These are phyloP conservation scores for Cytospora mali DNA, from an alignment of 2,329 filamentous ascomycete genomes.

Conservation along the genomic window DNA sequence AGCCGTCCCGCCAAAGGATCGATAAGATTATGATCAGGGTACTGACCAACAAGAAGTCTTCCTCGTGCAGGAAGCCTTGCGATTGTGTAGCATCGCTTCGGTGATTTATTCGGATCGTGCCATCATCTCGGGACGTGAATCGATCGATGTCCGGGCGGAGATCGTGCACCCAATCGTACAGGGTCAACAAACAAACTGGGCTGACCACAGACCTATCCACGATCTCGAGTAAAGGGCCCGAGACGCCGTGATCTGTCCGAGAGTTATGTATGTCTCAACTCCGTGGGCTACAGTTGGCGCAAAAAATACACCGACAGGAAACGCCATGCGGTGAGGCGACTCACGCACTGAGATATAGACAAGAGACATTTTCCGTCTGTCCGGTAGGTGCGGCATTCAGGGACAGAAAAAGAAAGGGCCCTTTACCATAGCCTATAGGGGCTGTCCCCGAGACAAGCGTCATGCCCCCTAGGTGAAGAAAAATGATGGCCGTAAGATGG, in stretches of 20 bases:
- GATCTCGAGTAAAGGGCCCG: slow-evolving; percentile 10
- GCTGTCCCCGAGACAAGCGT: neutral
- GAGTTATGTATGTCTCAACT: neutral
- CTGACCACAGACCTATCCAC: slow-evolving; percentile 2
- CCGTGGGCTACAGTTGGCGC: neutral
- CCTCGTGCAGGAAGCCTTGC: neutral
- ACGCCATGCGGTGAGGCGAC: neutral
- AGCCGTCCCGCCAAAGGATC: neutral
- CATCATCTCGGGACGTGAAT: neutral
- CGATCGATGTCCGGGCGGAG: neutral
- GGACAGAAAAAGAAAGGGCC: neutral
- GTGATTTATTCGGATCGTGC: neutral
- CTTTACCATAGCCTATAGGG: neutral
- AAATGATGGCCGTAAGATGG: neutral
- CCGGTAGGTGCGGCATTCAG: neutral
- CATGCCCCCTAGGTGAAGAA: neutral
- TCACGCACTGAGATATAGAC: neutral
- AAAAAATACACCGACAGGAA: neutral
- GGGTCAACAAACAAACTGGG: slow-evolving; percentile 6
- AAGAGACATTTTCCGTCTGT: neutral
- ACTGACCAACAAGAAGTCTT: neutral
- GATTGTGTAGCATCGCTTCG: neutral
- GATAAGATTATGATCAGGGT: neutral
- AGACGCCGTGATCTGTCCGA: neutral
- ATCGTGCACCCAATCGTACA: slow-evolving; percentile 12